Evolutionary conservation across 2,329 filamentous ascomycete genomes (phyloP).

Genomic region (Amphichorda felina): DNA sequence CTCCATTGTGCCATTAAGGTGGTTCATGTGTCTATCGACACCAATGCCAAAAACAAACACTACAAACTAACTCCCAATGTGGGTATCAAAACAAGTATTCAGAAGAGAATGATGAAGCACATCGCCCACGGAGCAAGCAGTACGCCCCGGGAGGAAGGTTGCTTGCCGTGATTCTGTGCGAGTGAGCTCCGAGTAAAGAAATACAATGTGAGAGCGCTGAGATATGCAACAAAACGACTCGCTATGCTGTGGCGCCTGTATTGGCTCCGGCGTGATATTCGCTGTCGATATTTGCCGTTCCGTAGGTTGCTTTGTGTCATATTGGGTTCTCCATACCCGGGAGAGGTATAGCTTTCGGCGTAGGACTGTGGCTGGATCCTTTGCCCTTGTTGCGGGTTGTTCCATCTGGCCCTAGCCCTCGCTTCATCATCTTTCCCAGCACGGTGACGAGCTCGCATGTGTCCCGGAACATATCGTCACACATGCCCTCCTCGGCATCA

Average conservation of each 20-base stretch:
- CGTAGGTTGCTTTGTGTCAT: slow-evolving; percentile 10
- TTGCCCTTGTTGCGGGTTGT: slow-evolving; percentile 19
- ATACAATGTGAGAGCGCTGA: no score
- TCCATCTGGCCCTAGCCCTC: slow-evolving; percentile 39
- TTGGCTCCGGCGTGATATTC: not conserved
- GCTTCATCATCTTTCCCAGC: slow-evolving; percentile 79
- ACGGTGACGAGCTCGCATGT: slow-evolving; percentile 80
- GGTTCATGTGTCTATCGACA: not conserved
- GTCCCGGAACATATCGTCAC: slow-evolving; percentile 90
- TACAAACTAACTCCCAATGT: not conserved
- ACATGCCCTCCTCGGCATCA: slow-evolving; percentile 81
- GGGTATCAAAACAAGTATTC: no score
- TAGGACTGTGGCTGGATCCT: slow-evolving; percentile 13
- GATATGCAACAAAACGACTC: no score
- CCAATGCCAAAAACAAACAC: not conserved
- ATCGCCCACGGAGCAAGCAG: no score
- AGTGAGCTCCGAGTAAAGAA: no score
- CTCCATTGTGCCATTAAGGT: no score
- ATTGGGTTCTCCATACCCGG: slow-evolving; percentile 33
- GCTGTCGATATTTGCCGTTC: not conserved
- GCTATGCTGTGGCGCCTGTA: not conserved
- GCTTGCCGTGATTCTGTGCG: no score
- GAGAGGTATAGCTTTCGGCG: slow-evolving; percentile 11
- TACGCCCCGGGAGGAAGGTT: no score
- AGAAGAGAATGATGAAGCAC: no score